These are phyloP conservation scores for Pseudozyma thailandica DNA, from an alignment of 1,284 basidiomycete species.

Conservation along the genomic window DNA sequence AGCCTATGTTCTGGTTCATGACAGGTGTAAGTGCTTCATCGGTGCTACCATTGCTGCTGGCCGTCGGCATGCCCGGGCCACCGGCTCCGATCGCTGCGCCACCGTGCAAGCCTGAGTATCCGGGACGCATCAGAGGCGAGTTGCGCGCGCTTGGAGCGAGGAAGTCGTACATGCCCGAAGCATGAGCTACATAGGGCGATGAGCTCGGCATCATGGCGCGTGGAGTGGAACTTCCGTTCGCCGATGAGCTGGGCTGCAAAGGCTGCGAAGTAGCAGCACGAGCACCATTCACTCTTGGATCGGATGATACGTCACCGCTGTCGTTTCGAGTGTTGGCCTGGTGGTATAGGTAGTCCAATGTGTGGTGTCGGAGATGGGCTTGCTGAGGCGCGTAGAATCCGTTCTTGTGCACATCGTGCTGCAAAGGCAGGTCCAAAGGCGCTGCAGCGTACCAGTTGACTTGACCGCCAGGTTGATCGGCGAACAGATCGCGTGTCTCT, in stretches of 20 bases:
- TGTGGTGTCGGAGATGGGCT: conserved; percentile 40
- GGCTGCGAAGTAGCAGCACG: conserved; percentile 18
- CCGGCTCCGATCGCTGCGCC: conserved; percentile 3
- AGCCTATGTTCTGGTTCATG: conserved; percentile 43
- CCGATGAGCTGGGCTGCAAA: conserved; percentile 34
- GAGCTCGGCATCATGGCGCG: conserved; percentile 27
- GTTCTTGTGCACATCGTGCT: conserved; percentile 46
- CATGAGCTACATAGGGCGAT: conserved; percentile 43
- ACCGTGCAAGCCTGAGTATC: conserved; percentile 6
- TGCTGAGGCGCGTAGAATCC: conserved; percentile 44
- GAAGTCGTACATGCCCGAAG: conserved; percentile 48
- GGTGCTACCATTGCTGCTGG: conserved; percentile 48
- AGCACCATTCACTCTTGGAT: conserved; percentile 15
- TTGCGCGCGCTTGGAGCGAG: conserved; percentile 46
- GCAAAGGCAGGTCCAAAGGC: conserved; percentile 50
- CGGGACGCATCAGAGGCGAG: conserved; percentile 38
- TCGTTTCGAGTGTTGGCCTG: conserved; percentile 24
- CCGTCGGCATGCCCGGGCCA: conserved; percentile 15
- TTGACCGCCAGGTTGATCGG: conserved; percentile 46
- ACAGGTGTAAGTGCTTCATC: conserved; percentile 48
- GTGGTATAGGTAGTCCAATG: conserved; percentile 51
- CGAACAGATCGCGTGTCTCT: conserved; percentile 52
- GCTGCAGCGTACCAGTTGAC: conserved; percentile 60
- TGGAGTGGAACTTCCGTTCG: conserved; percentile 40
- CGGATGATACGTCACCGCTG: conserved; percentile 8